Evolutionary conservation across 1,139 yeast genomes (phyloP).

Genomic region (Yamadazyma atmosphaerica): DNA sequence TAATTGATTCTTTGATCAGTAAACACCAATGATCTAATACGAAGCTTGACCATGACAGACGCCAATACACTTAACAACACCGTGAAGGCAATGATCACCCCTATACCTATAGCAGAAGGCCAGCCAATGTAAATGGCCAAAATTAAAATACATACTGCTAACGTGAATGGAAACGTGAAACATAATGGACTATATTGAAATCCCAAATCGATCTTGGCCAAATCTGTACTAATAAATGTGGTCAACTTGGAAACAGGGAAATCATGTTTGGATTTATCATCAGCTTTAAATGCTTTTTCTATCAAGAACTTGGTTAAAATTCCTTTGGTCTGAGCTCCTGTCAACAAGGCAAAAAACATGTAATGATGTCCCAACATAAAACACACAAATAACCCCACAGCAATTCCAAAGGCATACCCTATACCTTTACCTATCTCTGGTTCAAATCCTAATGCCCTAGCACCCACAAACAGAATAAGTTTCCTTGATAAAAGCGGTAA

Average conservation of each 20-base stretch:
- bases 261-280: conserved; percentile 57
- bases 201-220: conserved; percentile 37
- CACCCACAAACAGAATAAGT: conserved; percentile 30
- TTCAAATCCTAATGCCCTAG: conserved; percentile 24
- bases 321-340: conserved; percentile 71
- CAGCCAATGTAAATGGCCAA: conserved; percentile 37
- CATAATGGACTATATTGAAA: conserved; percentile 33
- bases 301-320: conserved; percentile 66
- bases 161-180: conserved; percentile 29
- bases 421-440: conserved; percentile 28
- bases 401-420: conserved; percentile 37
- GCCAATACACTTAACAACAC: conserved; percentile 23
- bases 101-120: conserved; percentile 36
- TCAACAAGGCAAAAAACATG: conserved; percentile 28
- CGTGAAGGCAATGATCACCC: conserved; percentile 28
- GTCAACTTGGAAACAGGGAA: conserved; percentile 72
- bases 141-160: conserved; percentile 32
- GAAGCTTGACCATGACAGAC: conserved; percentile 25
- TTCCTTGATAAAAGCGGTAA: conserved; percentile 32
- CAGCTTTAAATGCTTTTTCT: conserved; percentile 62
- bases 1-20: conserved; percentile 36
- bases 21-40: conserved; percentile 27
- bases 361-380: conserved; percentile 15
- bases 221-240: conserved; percentile 42
- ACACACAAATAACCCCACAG: conserved; percentile 23